Conservation (phyloP, 73 alveolate genomes). For the Symbiodinium pilosum region DNA sequence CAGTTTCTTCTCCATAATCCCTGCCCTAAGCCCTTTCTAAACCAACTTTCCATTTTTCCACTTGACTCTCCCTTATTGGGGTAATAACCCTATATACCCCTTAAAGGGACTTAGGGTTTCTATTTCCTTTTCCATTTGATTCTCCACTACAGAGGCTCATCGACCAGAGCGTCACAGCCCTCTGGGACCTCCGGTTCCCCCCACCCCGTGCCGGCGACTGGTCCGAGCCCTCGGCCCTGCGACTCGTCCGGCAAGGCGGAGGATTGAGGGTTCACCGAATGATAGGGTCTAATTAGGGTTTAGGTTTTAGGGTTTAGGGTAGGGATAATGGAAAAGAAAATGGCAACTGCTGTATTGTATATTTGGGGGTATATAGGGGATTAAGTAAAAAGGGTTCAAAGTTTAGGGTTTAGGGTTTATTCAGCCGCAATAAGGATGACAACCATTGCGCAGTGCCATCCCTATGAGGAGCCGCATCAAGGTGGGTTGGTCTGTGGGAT, state of each 20-base stretch:
- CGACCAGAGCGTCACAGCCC: conserved; percentile 5
- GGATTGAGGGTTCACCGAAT: background rate
- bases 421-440: too few species aligned
- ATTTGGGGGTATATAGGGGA: too few species aligned
- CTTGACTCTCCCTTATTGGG: background rate
- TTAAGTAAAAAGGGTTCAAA: too few species aligned
- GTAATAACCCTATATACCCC: background rate
- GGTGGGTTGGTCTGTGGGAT: too few species aligned
- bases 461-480: too few species aligned
- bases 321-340: too few species aligned
- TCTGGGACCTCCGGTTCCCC: conserved; percentile 67
- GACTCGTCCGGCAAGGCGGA: background rate
- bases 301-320: too few species aligned
- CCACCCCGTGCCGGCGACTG: conserved; percentile 41
- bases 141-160: background rate
- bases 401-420: background rate
- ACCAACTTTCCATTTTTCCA: background rate
- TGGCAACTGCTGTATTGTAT: too few species aligned
- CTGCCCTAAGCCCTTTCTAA: background rate
- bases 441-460: too few species aligned
- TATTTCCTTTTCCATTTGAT: background rate
- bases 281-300: background rate
- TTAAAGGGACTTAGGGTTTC: background rate
- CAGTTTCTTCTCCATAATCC: background rate
- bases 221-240: conserved; percentile 61